phyloP scores from a whole-genome alignment of 2,329 filamentous ascomycete genomes.

The Colletotrichum cuscutae region DNA sequence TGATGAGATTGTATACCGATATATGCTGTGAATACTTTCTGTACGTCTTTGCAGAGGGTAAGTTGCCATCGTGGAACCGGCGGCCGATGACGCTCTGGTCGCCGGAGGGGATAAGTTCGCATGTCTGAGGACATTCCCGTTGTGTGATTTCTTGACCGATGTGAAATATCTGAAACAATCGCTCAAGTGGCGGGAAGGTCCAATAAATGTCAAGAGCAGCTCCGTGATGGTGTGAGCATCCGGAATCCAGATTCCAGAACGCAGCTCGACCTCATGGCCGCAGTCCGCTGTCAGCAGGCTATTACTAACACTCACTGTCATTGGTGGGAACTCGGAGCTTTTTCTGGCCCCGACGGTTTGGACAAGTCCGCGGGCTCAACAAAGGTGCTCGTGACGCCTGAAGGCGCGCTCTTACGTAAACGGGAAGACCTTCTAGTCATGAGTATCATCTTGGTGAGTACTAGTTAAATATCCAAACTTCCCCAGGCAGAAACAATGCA shows the following conservation, averaged over 20 bases:
- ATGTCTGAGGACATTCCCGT: not conserved
- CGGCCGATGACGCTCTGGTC: constrained; percentile 41
- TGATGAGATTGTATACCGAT: constrained; percentile 42
- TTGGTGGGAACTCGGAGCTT: not conserved
- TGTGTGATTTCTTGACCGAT: no score
- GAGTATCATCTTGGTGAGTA: not conserved
- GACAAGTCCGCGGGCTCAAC: not conserved
- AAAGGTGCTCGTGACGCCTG: not conserved
- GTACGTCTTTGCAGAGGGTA: constrained; percentile 29
- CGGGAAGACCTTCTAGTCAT: not conserved
- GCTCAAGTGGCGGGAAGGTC: no score
- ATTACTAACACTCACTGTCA: not conserved
- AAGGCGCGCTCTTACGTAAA: no score
- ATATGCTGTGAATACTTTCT: constrained; percentile 40
- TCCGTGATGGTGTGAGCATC: no score
- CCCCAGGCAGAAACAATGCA: not conserved
- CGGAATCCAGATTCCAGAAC: no score
- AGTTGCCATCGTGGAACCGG: constrained; percentile 46
- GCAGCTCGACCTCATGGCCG: not conserved
- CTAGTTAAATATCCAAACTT: no score
- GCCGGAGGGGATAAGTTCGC: constrained; percentile 42
- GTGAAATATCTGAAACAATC: no score
- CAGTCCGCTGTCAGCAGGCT: not conserved
- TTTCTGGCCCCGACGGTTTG: not conserved
- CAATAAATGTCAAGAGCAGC: no score